Evolutionary conservation across 108 stramenopile species (phyloP), one percentile per base, ranked within the genome.

Genomic region (Cyclotella baltica): DNA sequence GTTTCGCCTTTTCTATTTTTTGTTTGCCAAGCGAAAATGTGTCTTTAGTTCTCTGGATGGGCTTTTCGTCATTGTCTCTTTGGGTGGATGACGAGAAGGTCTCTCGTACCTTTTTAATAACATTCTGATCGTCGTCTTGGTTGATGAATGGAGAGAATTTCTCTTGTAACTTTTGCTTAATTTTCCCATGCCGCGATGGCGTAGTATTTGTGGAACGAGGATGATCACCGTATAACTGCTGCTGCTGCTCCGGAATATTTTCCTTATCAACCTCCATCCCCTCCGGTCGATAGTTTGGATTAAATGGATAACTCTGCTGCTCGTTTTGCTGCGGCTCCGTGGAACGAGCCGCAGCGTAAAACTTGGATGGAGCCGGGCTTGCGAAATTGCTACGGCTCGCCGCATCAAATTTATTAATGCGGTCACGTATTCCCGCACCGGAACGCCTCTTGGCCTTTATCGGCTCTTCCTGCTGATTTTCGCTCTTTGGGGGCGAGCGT

Each of bases 381-480:
- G 20, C 11, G 18, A 19, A 4, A 59, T 51, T 56, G 36, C 58
- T 35, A 58, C 47, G 48, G 43, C 51, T 37, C 1, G 58, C 70
- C 29, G 72, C 62, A 56, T 75, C 64, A 46, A 75, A 75, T n/a
- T 65, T 64, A 36, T 75, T 35, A 34, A 75, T 75, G 10, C 30
- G 34, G 55, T 75, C 74, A 15, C 64, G 63, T 56, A 75, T 51
- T 28, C 74, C 52, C 46, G 35, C 70, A 37, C 34, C 25, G 5
- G 67, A 69, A 10, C 33, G 31, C 2, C 33, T 20, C 3, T 1
- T 13, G 4, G 35, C 9, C 34, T 13, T 34, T 56, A 31, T 13
- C 52, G 31, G 19, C 15, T 20, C 0, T 4, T 27, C 36, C 16
- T 46, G 38, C 30, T 70, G 70, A 4, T 75, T 74, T 48, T 68